Conservation (phyloP, 768 basidiomycete genomes). For the Cystobasidium tubakii region DNA sequence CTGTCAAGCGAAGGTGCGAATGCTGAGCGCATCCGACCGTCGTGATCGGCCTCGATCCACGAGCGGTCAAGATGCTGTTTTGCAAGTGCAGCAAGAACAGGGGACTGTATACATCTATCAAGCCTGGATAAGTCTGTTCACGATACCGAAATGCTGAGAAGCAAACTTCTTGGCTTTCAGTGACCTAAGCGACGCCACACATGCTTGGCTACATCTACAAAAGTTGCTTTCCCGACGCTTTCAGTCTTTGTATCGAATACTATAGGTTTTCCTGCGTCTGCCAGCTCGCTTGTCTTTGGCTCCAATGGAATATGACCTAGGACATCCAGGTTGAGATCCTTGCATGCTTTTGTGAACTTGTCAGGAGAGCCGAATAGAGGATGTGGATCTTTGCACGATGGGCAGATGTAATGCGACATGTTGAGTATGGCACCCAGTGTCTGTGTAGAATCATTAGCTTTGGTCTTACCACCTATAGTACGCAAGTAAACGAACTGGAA, state of each 20-base stretch:
- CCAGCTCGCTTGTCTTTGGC: constrained; percentile 63
- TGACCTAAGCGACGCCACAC: constrained; percentile 14
- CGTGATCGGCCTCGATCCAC: too few species aligned
- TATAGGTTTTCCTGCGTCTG: constrained; percentile 60
- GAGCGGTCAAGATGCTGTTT: too few species aligned
- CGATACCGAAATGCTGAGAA: too few species aligned
- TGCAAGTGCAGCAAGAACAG: too few species aligned
- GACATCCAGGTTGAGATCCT: constrained; percentile 59
- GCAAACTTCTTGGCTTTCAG: too few species aligned
- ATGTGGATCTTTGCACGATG: constrained; percentile 62
- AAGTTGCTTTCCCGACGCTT: background rate
- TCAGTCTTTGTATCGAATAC: constrained; percentile 38
- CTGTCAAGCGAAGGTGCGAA: too few species aligned
- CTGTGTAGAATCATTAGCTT: constrained; percentile 51
- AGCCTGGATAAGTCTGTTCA: too few species aligned
- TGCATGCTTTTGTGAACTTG: constrained; percentile 58
- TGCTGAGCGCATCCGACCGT: too few species aligned
- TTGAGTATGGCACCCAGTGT: constrained; percentile 82
- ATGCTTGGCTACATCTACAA: constrained; percentile 8
- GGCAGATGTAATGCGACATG: constrained; percentile 74
- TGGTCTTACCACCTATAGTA: background rate
- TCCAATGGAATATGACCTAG: constrained; percentile 79
- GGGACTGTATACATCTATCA: too few species aligned
- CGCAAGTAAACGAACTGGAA: constrained; percentile 61
- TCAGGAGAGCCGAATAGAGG: constrained; percentile 67